Base-by-base conservation (phyloP, 2,329 filamentous ascomycete genomes). In the Cercospora sp. region DNA sequence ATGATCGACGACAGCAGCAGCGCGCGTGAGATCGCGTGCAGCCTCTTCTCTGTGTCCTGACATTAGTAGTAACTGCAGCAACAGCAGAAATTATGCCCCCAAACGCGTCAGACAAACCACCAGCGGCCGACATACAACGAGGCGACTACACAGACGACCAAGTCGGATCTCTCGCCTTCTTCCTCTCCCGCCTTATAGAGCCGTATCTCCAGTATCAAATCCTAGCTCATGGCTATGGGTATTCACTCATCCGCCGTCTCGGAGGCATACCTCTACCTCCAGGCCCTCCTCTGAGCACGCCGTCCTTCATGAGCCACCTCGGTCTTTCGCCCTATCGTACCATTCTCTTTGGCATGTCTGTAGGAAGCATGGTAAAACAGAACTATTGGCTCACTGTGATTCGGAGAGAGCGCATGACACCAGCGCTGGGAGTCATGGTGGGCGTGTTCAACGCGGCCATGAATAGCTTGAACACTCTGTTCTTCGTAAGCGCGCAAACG, bases 401-500 rank as follows among this genome's bases (percentile, higher is more conserved):
- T 2, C 83, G 81, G 18, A 78, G 82, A 58, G 86, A 89, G 71
- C 80, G 84, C 12, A 84, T 89, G 77, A 79, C 79, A 0, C 78
- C 82, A 0, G 23, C 57, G 0, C 75, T 78, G 2, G 86, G 86
- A 0, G 51, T 82, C 0, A 66, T 76, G 2, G 80, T 90, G 13
- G 78, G 79, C 13, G 61, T 76, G 2, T 87, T 85, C 80, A 90
- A 90, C 76, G 82, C 82, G 0, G 40, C 85, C 9, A 75, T 84
- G 74, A 89, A 89, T 79, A 80, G 80, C n/a, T 13, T 84, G 31
- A 88, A 86, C 76, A 82, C 83, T 0, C 81, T 90, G 13, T 79
- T 88, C 16, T 85, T 88, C 71, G 77, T 87, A 33, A 81, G 82
- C 48, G 74, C 81, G 2, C 78, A 82, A 16, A 86, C 85, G 0